Evolutionary conservation across 192 early-diverging fungal species (phyloP).

Genomic region (Coemansia furcata): DNA sequence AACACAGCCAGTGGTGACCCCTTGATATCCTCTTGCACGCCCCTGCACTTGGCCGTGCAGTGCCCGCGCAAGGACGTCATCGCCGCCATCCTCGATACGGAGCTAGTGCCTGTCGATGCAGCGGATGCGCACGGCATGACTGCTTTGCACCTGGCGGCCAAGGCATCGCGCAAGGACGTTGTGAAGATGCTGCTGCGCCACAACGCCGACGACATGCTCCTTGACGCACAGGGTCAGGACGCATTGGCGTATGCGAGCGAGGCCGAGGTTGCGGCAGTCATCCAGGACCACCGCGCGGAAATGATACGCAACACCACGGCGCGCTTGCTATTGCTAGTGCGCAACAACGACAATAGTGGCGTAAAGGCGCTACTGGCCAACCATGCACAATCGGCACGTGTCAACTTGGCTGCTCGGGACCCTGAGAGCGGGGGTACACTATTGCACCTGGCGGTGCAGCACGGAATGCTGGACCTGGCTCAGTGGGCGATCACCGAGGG

Average conservation of each 20-base stretch:
- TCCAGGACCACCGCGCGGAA: conserved; percentile 61
- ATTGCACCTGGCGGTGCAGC: conserved; percentile 66
- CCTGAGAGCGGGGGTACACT: conserved; percentile 60
- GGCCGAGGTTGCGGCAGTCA: conserved; percentile 47
- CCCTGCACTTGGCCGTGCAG: conserved; percentile 62
- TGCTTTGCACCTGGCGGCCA: conserved; percentile 71
- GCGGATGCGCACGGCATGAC: conserved; percentile 64
- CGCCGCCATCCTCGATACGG: conserved; percentile 52
- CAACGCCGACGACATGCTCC: conserved; percentile 65
- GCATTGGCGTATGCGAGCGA: conserved; percentile 51
- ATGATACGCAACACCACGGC: conserved; percentile 52
- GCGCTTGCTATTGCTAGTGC: conserved; percentile 55
- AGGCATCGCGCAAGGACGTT: conserved; percentile 63
- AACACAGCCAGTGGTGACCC: conserved; percentile 1
- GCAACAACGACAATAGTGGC: conserved; percentile 30
- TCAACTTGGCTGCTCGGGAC: conserved; percentile 72
- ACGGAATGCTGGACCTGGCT: conserved; percentile 64
- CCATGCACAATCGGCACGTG: conserved; percentile 54
- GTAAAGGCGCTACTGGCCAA: conserved; percentile 54
- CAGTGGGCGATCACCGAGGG: conserved; percentile 71
- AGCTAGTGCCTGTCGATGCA: conserved; percentile 55
- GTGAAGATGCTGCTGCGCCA: conserved; percentile 65
- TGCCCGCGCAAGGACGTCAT: conserved; percentile 61
- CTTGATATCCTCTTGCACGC: conserved; percentile 43
- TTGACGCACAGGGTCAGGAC: conserved; percentile 62